phyloP scores from a whole-genome alignment of 305 asterid genomes.

The Fraxinus albicans region DNA sequence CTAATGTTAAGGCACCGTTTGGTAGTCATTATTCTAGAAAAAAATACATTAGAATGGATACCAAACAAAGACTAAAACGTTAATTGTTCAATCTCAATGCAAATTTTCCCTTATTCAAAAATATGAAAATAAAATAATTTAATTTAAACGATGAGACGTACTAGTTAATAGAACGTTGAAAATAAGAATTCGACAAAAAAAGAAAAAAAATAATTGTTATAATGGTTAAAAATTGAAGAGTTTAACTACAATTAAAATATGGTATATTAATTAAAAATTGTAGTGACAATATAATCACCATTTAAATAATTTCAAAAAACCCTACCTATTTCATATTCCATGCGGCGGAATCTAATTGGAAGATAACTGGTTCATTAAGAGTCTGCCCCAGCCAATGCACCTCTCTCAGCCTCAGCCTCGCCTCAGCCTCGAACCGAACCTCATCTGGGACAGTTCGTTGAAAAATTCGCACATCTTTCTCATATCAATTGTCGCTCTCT shows the following conservation, averaged over 20 bases:
- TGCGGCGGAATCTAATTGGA: slow-evolving; percentile 6
- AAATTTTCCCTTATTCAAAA: not conserved
- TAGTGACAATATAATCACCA: not conserved
- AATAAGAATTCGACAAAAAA: not conserved
- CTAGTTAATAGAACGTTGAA: not conserved
- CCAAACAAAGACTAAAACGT: too few relatives aligned
- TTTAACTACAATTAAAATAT: too few relatives aligned
- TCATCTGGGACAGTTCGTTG: slow-evolving; percentile 40
- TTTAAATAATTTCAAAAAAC: not conserved
- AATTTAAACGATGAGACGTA: not conserved
- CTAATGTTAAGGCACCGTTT: too few relatives aligned
- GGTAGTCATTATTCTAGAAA: too few relatives aligned
- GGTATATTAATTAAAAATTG: not conserved
- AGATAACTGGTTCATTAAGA: not conserved
- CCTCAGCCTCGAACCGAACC: slow-evolving; percentile 32
- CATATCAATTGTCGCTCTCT: slow-evolving; percentile 21
- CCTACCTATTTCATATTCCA: slow-evolving; percentile 5
- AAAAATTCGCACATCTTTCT: slow-evolving; percentile 47
- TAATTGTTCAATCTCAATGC: not conserved
- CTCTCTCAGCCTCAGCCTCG: slow-evolving; percentile 8
- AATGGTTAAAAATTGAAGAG: not conserved
- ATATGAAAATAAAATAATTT: not conserved
- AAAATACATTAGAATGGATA: too few relatives aligned
- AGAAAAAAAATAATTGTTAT: too few relatives aligned
- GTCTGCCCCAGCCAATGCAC: slow-evolving; percentile 8